phyloP scores from a whole-genome alignment of 495 filamentous ascomycete genomes.

The Aspergillus incahuasiensis region DNA sequence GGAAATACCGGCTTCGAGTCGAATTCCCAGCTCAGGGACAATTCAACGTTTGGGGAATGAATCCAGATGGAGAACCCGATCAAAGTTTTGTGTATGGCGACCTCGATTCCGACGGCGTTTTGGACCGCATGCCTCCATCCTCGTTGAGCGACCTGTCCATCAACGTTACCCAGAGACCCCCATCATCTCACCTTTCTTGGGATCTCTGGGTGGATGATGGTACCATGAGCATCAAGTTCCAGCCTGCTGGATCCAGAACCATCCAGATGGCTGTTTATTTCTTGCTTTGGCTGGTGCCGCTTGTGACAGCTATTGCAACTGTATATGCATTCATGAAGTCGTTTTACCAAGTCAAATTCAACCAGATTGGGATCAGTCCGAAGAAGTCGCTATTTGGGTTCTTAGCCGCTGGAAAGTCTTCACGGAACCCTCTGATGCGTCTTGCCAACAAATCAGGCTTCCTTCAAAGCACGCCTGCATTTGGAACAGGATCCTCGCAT shows the following conservation, averaged over 20 bases:
- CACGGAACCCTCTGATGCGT: constrained; percentile 27
- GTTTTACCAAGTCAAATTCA: constrained; percentile 70
- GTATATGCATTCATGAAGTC: constrained; percentile 59
- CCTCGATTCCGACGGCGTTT: constrained; percentile 54
- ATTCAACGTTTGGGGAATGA: constrained; percentile 67
- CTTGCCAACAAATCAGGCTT: constrained; percentile 42
- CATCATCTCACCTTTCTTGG: constrained; percentile 53
- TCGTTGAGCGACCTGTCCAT: constrained; percentile 51
- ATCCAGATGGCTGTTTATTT: constrained; percentile 56
- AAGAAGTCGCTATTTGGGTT: constrained; percentile 42
- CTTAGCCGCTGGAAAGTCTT: constrained; percentile 29
- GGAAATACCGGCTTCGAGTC: constrained; percentile 58
- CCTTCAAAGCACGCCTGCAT: constrained; percentile 41
- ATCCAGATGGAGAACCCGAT: constrained; percentile 61
- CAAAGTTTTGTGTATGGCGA: constrained; percentile 56
- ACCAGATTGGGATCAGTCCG: constrained; percentile 56
- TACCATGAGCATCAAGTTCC: constrained; percentile 45
- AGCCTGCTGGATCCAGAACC: constrained; percentile 50
- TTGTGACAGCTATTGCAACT: constrained; percentile 44
- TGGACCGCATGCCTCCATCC: constrained; percentile 61
- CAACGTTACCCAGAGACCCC: constrained; percentile 57
- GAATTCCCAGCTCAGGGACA: constrained; percentile 63
- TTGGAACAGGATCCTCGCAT: constrained; percentile 39
- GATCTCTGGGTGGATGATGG: constrained; percentile 54
- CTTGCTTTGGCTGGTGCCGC: constrained; percentile 53